Conservation (phyloP, 441 rosid species). For the Gossypium trilobum region DNA sequence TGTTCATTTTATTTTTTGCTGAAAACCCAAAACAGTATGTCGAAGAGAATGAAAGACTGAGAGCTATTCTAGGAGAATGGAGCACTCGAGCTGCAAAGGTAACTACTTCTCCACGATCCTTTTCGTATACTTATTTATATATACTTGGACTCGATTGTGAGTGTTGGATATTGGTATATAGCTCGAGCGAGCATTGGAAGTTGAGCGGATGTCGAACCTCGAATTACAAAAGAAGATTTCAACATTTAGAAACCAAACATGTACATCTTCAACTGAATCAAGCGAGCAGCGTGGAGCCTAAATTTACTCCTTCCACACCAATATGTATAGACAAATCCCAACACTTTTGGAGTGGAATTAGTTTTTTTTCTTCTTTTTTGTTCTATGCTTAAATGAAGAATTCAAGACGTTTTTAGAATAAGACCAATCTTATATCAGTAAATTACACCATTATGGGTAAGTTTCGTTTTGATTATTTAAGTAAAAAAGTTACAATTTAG, state of each 20-base stretch:
- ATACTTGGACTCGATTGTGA: not conserved
- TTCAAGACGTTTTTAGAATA: no score
- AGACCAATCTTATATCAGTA: no score
- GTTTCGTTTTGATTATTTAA: no score
- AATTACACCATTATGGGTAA: no score
- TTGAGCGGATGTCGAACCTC: conserved; percentile 18
- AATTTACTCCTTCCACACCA: not conserved
- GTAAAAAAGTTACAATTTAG: no score
- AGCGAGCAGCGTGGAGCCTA: conserved; percentile 20
- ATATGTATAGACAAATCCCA: not conserved
- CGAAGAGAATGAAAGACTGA: conserved; percentile 64
- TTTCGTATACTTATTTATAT: not conserved
- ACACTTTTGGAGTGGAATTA: not conserved
- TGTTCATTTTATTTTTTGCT: not conserved
- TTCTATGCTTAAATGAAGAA: not conserved
- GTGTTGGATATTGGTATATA: conserved; percentile 2
- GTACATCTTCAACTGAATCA: conserved; percentile 18
- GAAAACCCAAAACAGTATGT: conserved; percentile 44
- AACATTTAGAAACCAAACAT: conserved; percentile 25
- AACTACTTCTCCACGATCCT: conserved; percentile 17
- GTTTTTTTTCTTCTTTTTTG: not conserved
- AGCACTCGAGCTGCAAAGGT: conserved; percentile 91
- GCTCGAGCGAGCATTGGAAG: conserved; percentile 86
- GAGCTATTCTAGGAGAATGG: conserved; percentile 46
- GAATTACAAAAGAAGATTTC: conserved; percentile 54